These are phyloP conservation scores for Cladosporium sp. DNA, from an alignment of 2,329 filamentous ascomycete genomes.

Conservation along the genomic window DNA sequence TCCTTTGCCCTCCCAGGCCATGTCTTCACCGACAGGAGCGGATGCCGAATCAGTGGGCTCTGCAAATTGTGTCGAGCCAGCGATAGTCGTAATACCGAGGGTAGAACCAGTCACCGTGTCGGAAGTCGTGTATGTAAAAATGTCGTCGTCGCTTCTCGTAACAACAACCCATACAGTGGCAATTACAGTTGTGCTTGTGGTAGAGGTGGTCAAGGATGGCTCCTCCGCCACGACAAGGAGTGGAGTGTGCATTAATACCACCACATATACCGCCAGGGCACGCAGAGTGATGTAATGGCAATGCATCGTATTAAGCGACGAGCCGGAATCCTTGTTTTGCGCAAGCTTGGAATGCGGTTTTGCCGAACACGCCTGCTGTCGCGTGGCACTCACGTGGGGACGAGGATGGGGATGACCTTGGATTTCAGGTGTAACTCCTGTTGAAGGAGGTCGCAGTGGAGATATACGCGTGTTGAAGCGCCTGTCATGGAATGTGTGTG, in stretches of 20 bases:
- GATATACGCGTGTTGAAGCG: not conserved
- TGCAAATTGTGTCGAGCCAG: slow-evolving; percentile 1
- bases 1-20: slow-evolving; percentile 22
- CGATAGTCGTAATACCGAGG: slow-evolving; percentile 4
- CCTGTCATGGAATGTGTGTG: not conserved
- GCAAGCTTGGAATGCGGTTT: slow-evolving; percentile 12
- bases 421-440: not conserved
- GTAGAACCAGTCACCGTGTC: slow-evolving; percentile 12
- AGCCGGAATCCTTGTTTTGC: slow-evolving; percentile 13
- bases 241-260: slow-evolving; percentile 19
- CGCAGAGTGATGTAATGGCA: slow-evolving; percentile 19
- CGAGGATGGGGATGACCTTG: not conserved
- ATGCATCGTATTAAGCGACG: slow-evolving; percentile 19
- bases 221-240: slow-evolving; percentile 19
- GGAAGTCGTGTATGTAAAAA: slow-evolving; percentile 19
- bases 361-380: not conserved
- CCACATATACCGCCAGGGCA: slow-evolving; percentile 22
- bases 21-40: slow-evolving; percentile 2
- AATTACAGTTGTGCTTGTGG: slow-evolving; percentile 26
- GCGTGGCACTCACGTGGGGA: slow-evolving; percentile 11
- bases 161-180: slow-evolving; percentile 23
- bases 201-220: slow-evolving; percentile 24
- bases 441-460: not conserved
- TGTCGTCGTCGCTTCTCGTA: slow-evolving; percentile 23
- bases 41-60: slow-evolving; percentile 12